Percentiles rank a stretch among this genome's conserved stretches.
phyloP scores from a whole-genome alignment of 2,329 filamentous ascomycete genomes.

The Coniochaeta sp. region DNA sequence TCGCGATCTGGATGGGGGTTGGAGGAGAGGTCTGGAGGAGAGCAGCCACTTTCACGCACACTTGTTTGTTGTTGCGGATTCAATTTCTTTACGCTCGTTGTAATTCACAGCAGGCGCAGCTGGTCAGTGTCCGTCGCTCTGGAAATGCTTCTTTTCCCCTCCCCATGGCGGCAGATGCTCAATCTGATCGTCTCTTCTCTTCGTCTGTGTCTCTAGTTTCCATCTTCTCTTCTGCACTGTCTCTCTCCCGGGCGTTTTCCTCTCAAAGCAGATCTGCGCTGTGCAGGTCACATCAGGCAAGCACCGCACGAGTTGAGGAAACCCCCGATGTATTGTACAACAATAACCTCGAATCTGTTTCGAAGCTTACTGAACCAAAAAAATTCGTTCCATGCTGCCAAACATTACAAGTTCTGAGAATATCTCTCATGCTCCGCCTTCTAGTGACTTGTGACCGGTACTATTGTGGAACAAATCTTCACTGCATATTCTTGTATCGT shows the following conservation, averaged over 20 bases:
- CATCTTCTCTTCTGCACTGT: neutral
- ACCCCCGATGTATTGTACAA: neutral
- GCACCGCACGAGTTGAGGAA: neutral
- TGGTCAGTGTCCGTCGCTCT: conserved; percentile 6
- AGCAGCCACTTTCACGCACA: conserved; percentile 11
- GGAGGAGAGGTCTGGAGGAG: conserved; percentile 4
- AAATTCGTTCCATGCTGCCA: neutral
- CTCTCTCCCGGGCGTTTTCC: neutral
- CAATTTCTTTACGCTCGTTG: conserved; percentile 44
- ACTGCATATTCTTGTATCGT: neutral
- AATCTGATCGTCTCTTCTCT: neutral
- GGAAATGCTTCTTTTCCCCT: conserved; percentile 2
- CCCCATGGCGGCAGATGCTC: neutral
- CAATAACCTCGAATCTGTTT: neutral
- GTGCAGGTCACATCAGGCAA: neutral
- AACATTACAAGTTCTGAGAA: neutral
- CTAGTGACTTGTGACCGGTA: neutral
- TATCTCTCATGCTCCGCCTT: neutral
- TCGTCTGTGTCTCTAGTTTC: neutral
- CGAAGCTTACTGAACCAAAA: neutral
- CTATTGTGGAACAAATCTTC: neutral
- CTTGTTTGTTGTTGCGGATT: conserved; percentile 21
- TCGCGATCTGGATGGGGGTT: neutral
- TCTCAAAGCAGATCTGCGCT: neutral
- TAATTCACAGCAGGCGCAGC: conserved; percentile 25